Evolutionary conservation across 148 eudicot species (phyloP).

Genomic region (Rhododendron ferrugineum): DNA sequence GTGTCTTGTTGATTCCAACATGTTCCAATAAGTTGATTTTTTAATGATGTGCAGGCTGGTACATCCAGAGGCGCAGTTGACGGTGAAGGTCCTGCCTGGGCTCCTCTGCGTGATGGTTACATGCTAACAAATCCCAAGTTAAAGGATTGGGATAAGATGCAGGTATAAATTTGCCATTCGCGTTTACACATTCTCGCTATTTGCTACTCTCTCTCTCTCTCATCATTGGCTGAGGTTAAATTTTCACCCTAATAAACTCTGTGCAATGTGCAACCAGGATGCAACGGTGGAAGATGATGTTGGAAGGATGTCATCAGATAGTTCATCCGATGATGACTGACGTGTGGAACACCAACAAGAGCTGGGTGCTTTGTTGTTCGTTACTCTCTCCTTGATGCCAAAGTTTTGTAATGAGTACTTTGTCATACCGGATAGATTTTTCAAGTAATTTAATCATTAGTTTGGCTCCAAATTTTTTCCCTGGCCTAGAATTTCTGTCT

Average conservation of each 20-base stretch:
- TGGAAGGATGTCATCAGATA: conserved; percentile 28
- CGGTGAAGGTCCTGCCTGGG: conserved; percentile 75
- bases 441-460: background rate
- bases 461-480: background rate
- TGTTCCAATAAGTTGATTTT: conserved; percentile 1
- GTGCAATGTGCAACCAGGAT: conserved; percentile 16
- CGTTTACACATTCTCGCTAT: background rate
- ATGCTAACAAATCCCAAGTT: conserved; percentile 85
- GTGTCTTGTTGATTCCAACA: background rate
- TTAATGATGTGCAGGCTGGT: conserved; percentile 36
- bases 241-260: background rate
- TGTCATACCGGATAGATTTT: background rate
- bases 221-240: background rate
- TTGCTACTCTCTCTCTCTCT: background rate
- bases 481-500: background rate
- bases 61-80: conserved; percentile 29
- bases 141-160: conserved; percentile 94
- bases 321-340: conserved; percentile 36
- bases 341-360: background rate
- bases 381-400: background rate
- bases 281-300: conserved; percentile 21
- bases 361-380: background rate
- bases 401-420: background rate
- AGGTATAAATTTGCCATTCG: conserved; percentile 28
- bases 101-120: conserved; percentile 81